phyloP scores from a whole-genome alignment of 352 stramenopile genomes.

The Globisporangium polare region DNA sequence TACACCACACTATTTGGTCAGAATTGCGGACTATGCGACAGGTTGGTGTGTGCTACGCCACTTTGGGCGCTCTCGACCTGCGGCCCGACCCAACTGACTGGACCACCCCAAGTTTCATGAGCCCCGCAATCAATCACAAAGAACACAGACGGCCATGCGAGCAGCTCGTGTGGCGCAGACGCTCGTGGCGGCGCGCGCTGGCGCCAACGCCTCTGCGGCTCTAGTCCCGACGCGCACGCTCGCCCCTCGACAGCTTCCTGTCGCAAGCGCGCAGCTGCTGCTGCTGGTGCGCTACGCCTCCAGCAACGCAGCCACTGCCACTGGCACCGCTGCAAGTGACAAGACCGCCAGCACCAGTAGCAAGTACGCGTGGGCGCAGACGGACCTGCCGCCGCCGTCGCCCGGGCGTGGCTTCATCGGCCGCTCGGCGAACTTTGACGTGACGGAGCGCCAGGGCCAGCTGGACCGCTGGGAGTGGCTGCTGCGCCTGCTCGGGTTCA shows the following conservation, averaged over 20 bases:
- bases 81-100: constrained; percentile 1
- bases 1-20: constrained; percentile 9
- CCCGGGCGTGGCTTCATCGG: constrained; percentile 66
- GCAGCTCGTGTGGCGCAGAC: constrained; percentile 9
- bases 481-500: constrained; percentile 79
- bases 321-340: constrained; percentile 5
- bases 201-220: not conserved
- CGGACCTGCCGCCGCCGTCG: constrained; percentile 76
- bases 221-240: not conserved
- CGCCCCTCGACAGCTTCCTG: not conserved
- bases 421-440: constrained; percentile 77
- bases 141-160: constrained; percentile 10
- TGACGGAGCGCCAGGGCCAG: constrained; percentile 55
- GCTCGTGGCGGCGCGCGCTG: constrained; percentile 6
- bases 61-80: not conserved
- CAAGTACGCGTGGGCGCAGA: constrained; percentile 72
- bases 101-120: constrained; percentile 4
- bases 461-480: constrained; percentile 81
- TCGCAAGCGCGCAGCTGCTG: constrained; percentile 15
- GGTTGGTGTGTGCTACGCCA: not conserved
- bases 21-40: constrained; percentile 1
- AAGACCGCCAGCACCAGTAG: constrained; percentile 10
- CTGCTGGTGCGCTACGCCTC: constrained; percentile 24
- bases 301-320: constrained; percentile 7
- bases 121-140: constrained; percentile 5